These are phyloP conservation scores for Aspergillus saccharolyticus DNA, from an alignment of 495 filamentous ascomycete genomes.

Conservation along the genomic window DNA sequence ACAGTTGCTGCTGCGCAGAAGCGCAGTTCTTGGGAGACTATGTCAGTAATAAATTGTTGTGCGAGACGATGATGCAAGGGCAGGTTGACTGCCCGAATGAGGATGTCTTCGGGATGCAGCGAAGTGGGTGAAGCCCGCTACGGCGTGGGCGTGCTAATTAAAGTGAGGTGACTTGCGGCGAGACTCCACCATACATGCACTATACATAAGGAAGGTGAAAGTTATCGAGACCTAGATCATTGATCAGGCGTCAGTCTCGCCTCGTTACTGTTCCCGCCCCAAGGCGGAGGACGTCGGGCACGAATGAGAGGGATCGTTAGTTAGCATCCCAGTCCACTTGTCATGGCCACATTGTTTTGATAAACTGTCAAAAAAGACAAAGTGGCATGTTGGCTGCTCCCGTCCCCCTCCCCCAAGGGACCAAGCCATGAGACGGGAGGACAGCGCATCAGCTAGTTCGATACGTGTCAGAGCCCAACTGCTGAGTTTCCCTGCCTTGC, in stretches of 20 bases:
- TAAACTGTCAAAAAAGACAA: background rate
- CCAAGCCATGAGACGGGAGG: slow-evolving; percentile 17
- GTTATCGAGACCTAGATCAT: background rate
- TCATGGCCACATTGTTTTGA: background rate
- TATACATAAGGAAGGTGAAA: background rate
- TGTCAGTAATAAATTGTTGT: slow-evolving; percentile 4
- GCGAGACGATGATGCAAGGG: slow-evolving; percentile 12
- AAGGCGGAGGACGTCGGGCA: slow-evolving; percentile 8
- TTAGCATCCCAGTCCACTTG: background rate
- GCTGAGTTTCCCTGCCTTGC: slow-evolving; percentile 22
- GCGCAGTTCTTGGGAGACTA: slow-evolving; percentile 2
- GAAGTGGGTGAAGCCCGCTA: slow-evolving; percentile 4
- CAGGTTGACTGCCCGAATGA: slow-evolving; percentile 5
- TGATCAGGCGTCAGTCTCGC: background rate
- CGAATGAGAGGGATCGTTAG: background rate
- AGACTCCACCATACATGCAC: slow-evolving; percentile 4
- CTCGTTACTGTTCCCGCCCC: slow-evolving; percentile 3
- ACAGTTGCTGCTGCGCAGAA: slow-evolving; percentile 6
- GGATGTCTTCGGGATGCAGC: background rate
- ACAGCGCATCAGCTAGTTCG: slow-evolving; percentile 23
- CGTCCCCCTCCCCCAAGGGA: slow-evolving; percentile 1
- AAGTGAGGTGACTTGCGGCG: slow-evolving; percentile 4
- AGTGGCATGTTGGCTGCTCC: slow-evolving; percentile 15
- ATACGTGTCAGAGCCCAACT: slow-evolving; percentile 26
- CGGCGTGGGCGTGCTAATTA: slow-evolving; percentile 4